phyloP scores from a whole-genome alignment of 306 rosid genomes.

The Citrullus colocynthis region DNA sequence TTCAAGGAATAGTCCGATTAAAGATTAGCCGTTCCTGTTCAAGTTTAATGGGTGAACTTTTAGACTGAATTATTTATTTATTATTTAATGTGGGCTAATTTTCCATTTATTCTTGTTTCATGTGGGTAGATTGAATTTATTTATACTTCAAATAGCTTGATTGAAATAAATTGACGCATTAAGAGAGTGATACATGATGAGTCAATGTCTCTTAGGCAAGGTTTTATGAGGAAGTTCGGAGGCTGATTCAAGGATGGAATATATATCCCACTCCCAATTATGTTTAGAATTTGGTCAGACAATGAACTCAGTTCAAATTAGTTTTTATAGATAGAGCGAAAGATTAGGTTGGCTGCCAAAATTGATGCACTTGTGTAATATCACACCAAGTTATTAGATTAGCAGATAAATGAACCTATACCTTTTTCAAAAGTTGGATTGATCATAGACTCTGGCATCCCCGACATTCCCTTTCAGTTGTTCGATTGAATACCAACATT shows the following conservation, averaged over 20 bases:
- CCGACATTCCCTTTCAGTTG: neutral
- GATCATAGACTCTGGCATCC: neutral
- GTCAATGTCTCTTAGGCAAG: neutral
- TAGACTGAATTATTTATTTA: neutral
- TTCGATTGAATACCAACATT: neutral
- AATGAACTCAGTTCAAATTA: neutral
- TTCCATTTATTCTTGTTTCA: neutral
- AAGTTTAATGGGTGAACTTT: neutral
- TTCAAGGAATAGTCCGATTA: neutral
- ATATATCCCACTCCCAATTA: neutral
- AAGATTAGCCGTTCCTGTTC: neutral
- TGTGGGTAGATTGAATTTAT: neutral
- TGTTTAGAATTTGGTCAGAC: neutral
- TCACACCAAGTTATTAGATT: neutral
- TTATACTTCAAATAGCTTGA: neutral
- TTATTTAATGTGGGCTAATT: neutral
- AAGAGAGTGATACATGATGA: neutral
- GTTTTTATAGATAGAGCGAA: neutral
- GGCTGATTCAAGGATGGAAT: neutral
- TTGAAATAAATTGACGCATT: neutral
- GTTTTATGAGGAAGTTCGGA: neutral
- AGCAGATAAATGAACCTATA: neutral
- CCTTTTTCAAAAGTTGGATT: neutral
- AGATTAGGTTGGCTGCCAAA: neutral
- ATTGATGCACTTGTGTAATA: neutral